These are phyloP conservation scores for Pseudotsuga menziesii DNA, from an alignment of 75 land plant species.

Conservation along the genomic window DNA sequence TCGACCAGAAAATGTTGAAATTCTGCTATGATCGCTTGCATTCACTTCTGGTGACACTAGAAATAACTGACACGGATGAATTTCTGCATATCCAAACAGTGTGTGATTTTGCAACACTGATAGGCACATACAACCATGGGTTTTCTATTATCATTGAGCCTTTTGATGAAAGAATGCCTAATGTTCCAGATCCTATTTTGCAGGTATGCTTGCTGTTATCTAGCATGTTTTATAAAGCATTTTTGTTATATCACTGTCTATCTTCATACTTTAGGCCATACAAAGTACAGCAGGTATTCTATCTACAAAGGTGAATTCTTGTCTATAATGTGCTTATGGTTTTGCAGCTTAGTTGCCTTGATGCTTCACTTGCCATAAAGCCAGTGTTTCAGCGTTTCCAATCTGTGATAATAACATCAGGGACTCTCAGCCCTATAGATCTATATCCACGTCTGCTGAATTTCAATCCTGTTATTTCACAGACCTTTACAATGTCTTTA, in stretches of 20 bases:
- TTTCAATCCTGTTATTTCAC: constrained; percentile 93
- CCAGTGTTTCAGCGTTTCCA: constrained; percentile 98
- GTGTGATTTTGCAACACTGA: constrained; percentile 94
- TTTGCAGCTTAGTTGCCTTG: constrained; percentile 92
- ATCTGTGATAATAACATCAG: constrained; percentile 95
- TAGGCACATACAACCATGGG: constrained; percentile 89
- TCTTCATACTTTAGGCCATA: not conserved
- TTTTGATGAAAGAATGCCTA: constrained; percentile 98
- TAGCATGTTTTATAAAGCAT: not conserved
- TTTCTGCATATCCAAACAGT: constrained; percentile 90
- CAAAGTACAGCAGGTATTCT: not conserved
- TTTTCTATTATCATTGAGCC: constrained; percentile 99
- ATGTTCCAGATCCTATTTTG: constrained; percentile 95
- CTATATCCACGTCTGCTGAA: constrained; percentile 95
- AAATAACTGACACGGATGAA: constrained; percentile 98
- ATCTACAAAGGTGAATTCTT: not conserved
- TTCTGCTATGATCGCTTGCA: constrained; percentile 98
- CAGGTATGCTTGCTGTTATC: constrained; percentile 43
- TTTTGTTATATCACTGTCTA: not conserved
- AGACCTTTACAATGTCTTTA: constrained; percentile 92
- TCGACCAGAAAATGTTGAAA: constrained; percentile 94
- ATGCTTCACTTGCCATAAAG: constrained; percentile 98
- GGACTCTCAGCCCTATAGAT: constrained; percentile 97
- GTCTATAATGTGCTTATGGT: constrained; percentile 8
- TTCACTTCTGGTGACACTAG: constrained; percentile 88